Conservation (phyloP, 1,139 yeast genomes). For the Wickerhamomyces sp. region DNA sequence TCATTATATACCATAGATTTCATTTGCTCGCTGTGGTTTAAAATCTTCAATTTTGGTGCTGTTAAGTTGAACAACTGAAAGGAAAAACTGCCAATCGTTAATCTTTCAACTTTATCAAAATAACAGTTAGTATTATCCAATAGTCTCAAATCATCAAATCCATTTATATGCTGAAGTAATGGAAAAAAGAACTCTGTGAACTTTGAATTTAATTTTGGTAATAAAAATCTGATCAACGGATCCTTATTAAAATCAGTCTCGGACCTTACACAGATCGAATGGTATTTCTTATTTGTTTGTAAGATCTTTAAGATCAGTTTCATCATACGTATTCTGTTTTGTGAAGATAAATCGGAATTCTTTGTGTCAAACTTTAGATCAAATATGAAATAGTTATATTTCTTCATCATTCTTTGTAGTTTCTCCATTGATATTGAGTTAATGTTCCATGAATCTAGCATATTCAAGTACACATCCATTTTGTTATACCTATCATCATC, state of each 20-base stretch:
- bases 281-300: conserved; percentile 8
- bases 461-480: neutral
- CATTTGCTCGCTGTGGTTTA: conserved; percentile 14
- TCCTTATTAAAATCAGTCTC: conserved; percentile 5
- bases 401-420: conserved; percentile 3
- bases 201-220: conserved; percentile 16
- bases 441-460: conserved; percentile 5
- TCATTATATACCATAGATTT: conserved; percentile 13
- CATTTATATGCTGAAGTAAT: conserved; percentile 8
- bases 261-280: conserved; percentile 11
- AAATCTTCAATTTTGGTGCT: conserved; percentile 13
- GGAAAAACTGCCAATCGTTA: conserved; percentile 18
- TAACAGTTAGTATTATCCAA: conserved; percentile 18
- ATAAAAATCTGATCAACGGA: conserved; percentile 10
- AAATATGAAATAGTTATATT: conserved; percentile 14
- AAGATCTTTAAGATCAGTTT: conserved; percentile 12
- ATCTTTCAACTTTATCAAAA: conserved; percentile 9
- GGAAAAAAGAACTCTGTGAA: conserved; percentile 18
- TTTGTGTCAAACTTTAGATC: conserved; percentile 3
- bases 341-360: neutral
- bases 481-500: conserved; percentile 2
- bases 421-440: conserved; percentile 7
- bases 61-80: conserved; percentile 17
- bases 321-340: conserved; percentile 7
- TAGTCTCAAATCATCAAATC: conserved; percentile 17